A percentile compares a stretch with the other conserved stretches of the same genome.
phyloP scores from a whole-genome alignment of 2,329 filamentous ascomycete genomes.

The Pezicula carpinea region DNA sequence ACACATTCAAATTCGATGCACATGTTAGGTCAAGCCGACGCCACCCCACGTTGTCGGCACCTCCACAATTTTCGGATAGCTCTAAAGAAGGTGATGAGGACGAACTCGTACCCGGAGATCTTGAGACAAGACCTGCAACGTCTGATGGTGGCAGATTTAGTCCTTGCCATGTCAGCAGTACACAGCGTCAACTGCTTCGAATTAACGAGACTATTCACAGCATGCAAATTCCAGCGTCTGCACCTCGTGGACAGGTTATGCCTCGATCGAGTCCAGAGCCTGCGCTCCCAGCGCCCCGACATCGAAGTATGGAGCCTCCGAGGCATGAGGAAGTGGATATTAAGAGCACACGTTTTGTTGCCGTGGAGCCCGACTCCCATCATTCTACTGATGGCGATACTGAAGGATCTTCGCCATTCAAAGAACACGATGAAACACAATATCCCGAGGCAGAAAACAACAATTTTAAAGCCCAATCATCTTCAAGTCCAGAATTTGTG shows the following conservation, averaged over 20 bases:
- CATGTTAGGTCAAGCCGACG: not conserved
- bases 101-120: not conserved
- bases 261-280: not conserved
- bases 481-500: slow-evolving; percentile 20
- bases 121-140: not conserved
- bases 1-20: not conserved
- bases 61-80: not conserved
- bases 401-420: slow-evolving; percentile 1
- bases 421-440: not conserved
- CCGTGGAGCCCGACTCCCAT: slow-evolving; percentile 7
- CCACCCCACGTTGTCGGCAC: not conserved
- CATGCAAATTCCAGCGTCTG: not conserved
- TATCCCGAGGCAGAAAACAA: not conserved
- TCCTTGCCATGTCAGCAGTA: not conserved
- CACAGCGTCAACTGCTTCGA: not conserved
- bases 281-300: slow-evolving; percentile 5
- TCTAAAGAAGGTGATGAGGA: not conserved
- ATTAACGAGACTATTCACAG: not conserved
- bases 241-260: not conserved
- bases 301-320: not conserved
- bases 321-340: not conserved
- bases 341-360: slow-evolving; percentile 11
- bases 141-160: not conserved
- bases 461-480: slow-evolving; percentile 1
- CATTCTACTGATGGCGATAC: slow-evolving; percentile 20